Percentiles rank a stretch among this genome's conserved stretches.
Evolutionary conservation across 257 asterid species (phyloP).

Genomic region (Jasminum sambac): DNA sequence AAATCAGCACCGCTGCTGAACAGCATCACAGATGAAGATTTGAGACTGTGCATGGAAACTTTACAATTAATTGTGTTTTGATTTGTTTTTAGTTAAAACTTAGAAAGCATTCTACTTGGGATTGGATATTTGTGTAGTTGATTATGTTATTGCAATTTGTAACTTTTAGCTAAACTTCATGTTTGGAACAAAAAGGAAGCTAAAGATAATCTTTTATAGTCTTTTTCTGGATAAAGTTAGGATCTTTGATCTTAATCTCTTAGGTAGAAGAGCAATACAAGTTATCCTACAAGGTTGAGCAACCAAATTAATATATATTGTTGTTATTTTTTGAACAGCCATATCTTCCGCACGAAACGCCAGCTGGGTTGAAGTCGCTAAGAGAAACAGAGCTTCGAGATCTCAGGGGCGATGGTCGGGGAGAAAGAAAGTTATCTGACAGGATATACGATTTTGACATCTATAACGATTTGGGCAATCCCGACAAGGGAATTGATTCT

Average conservation of each 20-base stretch:
- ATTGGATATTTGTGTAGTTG: not conserved
- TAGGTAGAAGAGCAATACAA: not conserved
- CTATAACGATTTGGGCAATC: conserved; percentile 94
- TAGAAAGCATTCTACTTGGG: not conserved
- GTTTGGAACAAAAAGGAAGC: conserved; percentile 13
- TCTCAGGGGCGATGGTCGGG: conserved; percentile 79
- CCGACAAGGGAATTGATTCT: conserved; percentile 75
- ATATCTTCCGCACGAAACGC: conserved; percentile 84
- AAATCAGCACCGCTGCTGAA: too few relatives aligned
- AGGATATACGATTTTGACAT: conserved; percentile 78
- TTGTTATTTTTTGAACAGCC: conserved; percentile 49
- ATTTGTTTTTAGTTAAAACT: not conserved
- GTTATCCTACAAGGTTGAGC: not conserved
- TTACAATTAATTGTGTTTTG: not conserved
- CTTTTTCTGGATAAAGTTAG: conserved; percentile 10
- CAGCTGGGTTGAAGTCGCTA: conserved; percentile 70
- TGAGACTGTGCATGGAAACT: conserved; percentile 15
- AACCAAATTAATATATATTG: not conserved
- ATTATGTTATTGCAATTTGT: conserved; percentile 6
- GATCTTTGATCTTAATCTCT: conserved; percentile 1
- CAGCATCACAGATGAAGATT: too few relatives aligned
- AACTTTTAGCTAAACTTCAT: conserved; percentile 10
- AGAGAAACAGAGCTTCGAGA: conserved; percentile 81
- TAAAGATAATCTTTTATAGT: conserved; percentile 12
- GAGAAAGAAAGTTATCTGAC: conserved; percentile 72